phyloP scores from a whole-genome alignment of 164 flowering plant species.

The Vitis amurensis region DNA sequence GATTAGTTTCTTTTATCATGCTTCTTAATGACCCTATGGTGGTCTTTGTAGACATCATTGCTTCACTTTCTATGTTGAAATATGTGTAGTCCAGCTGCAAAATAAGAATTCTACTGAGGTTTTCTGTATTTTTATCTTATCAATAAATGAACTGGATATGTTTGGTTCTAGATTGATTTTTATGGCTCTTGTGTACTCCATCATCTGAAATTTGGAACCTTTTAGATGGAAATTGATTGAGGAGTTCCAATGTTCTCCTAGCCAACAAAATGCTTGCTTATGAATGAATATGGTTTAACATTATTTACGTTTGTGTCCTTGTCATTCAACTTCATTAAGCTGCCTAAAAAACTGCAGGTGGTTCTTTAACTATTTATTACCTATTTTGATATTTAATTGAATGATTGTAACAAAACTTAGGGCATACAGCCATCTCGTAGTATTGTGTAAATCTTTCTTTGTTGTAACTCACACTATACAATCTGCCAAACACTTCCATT shows the following conservation, averaged over 20 bases:
- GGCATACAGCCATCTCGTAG: too few relatives aligned
- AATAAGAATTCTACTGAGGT: background rate
- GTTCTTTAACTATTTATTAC: too few relatives aligned
- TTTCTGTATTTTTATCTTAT: too few relatives aligned
- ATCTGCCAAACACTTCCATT: too few relatives aligned
- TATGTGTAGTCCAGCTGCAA: background rate
- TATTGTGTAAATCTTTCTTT: too few relatives aligned
- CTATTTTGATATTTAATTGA: too few relatives aligned
- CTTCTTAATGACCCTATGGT: background rate
- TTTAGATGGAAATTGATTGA: background rate
- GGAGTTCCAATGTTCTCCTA: background rate
- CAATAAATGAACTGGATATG: background rate
- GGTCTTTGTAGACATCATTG: background rate
- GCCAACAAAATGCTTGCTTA: background rate
- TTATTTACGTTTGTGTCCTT: background rate
- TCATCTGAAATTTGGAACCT: conserved; percentile 1
- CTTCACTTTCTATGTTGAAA: background rate
- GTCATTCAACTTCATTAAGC: too few relatives aligned
- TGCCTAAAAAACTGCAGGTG: too few relatives aligned
- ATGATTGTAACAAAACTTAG: too few relatives aligned
- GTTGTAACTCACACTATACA: too few relatives aligned
- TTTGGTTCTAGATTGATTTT: background rate
- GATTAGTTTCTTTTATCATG: background rate
- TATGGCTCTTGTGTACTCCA: background rate
- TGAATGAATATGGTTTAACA: background rate